Evolutionary conservation across 768 basidiomycete species (phyloP), one percentile per base, ranked within the genome.

Genomic region (Gloeopeniophorella convolvens): DNA sequence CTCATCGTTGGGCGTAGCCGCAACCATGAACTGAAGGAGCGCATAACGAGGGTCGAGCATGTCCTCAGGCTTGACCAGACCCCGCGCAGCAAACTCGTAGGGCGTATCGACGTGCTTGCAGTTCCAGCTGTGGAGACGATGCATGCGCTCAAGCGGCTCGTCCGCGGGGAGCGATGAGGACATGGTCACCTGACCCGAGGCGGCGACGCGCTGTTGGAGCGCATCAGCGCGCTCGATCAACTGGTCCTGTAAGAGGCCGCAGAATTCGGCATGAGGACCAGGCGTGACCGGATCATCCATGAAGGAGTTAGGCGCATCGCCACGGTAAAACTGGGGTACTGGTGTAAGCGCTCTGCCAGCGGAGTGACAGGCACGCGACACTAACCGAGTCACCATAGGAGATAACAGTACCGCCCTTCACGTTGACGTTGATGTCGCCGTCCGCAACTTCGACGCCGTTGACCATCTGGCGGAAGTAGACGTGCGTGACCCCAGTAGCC

Each of bases 401-500:
- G 40, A 97, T 62, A 16, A 98, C 77, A 59, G 76, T 69, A 36
- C 90, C 92, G 47, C 87, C 78, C 68, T 83, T 83, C 66, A 97
- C 73, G 71, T 97, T 96, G 63, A 99, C 69, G 65, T 97, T 97
- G 72, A 96, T 79, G 67, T 96, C 86, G 24, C 88, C 89, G 60
- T 96, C 90, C 10, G 78, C 76, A 13, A 99, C 90, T 62, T 95
- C 89, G 37, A 95, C 70, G 12, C 90, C 92, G 50, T 87, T 82
- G 60, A 93, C 69, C 50, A 87, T 55, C 70, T 99, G 94, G 58
- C 84, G 78, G 54, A 85, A 82, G 64, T 94, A 95, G 59, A 92
- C 74, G 68, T 97, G 92, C 24, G 89, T 85, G 43, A 96, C 75
- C n/a, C 86, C 87, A 2, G 89, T 92, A 53, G 77, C 79, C 51